These are phyloP conservation scores for Serendipita sp. DNA, from an alignment of 768 basidiomycete genomes.

Conservation along the genomic window DNA sequence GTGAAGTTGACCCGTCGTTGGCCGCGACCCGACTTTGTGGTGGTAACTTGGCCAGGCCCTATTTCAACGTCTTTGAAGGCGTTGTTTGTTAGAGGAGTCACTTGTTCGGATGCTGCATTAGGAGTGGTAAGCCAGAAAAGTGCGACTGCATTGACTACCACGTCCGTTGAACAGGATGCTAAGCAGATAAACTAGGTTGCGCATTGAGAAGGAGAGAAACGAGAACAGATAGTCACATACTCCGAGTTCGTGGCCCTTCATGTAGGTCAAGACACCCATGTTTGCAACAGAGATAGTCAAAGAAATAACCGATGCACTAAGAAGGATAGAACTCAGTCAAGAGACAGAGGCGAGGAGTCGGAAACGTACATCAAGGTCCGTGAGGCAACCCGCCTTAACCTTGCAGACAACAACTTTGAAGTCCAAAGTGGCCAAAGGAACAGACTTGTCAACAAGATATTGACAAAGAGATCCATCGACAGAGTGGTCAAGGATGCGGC, in stretches of 20 bases:
- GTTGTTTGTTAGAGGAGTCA: too few relatives aligned
- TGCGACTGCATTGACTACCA: background rate
- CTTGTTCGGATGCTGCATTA: too few relatives aligned
- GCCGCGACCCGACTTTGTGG: too few relatives aligned
- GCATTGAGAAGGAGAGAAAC: conserved; percentile 22
- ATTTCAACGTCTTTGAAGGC: too few relatives aligned
- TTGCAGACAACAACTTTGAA: conserved; percentile 19
- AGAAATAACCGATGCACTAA: conserved; percentile 29
- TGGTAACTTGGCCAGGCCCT: too few relatives aligned
- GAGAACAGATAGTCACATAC: background rate
- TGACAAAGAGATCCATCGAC: conserved; percentile 20
- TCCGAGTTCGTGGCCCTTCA: conserved; percentile 30
- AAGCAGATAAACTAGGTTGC: conserved; percentile 7
- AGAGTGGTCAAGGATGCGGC: conserved; percentile 16
- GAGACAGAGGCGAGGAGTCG: background rate
- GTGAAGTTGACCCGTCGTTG: too few relatives aligned
- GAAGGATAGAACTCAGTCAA: background rate
- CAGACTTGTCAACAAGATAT: conserved; percentile 14
- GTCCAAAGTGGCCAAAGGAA: conserved; percentile 32
- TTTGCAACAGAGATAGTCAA: conserved; percentile 34
- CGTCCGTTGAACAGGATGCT: background rate
- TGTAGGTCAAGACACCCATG: conserved; percentile 26
- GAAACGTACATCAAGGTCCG: conserved; percentile 27
- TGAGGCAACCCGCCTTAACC: conserved; percentile 23
- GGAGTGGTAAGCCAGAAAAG: background rate